phyloP scores from a whole-genome alignment of 2,329 filamentous ascomycete species.

The Colletotrichum sojae region DNA sequence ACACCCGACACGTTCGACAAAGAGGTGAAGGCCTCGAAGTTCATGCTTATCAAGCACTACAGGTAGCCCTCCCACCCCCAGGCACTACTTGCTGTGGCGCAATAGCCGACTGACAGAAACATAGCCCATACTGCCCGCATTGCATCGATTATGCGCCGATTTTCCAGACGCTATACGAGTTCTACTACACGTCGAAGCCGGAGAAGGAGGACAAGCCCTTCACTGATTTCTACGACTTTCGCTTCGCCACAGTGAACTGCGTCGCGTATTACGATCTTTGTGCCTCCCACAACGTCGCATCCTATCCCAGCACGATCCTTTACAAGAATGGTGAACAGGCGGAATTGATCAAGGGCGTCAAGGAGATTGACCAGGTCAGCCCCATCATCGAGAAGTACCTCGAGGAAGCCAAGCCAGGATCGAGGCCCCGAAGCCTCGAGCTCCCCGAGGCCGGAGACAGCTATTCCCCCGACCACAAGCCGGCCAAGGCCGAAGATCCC shows the following conservation, averaged over 20 bases:
- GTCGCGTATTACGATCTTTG: conserved; percentile 87
- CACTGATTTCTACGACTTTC: conserved; percentile 87
- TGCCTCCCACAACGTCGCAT: conserved; percentile 73
- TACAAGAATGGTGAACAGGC: conserved; percentile 83
- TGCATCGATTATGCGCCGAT: conserved; percentile 85
- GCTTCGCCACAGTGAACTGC: conserved; percentile 90
- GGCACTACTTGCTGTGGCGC: conserved; percentile 14
- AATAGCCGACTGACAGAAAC: conserved; percentile 13
- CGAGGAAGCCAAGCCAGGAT: conserved; percentile 85
- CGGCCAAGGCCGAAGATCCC: conserved; percentile 47
- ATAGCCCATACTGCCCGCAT: conserved; percentile 76
- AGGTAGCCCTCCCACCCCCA: conserved; percentile 63
- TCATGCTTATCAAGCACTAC: conserved; percentile 74
- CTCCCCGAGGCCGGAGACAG: conserved; percentile 81
- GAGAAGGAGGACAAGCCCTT: conserved; percentile 73
- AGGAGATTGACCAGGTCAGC: conserved; percentile 76
- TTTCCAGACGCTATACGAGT: conserved; percentile 95
- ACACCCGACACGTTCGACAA: conserved; percentile 70
- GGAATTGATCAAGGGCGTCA: conserved; percentile 75
- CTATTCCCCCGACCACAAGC: conserved; percentile 51
- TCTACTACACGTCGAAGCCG: conserved; percentile 89
- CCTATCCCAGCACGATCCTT: conserved; percentile 83
- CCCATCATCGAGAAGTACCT: conserved; percentile 81
- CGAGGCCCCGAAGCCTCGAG: conserved; percentile 76
- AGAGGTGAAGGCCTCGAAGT: conserved; percentile 67